These are phyloP conservation scores for Lasiosphaeria hispida DNA, from an alignment of 495 filamentous ascomycete genomes.

Conservation along the genomic window DNA sequence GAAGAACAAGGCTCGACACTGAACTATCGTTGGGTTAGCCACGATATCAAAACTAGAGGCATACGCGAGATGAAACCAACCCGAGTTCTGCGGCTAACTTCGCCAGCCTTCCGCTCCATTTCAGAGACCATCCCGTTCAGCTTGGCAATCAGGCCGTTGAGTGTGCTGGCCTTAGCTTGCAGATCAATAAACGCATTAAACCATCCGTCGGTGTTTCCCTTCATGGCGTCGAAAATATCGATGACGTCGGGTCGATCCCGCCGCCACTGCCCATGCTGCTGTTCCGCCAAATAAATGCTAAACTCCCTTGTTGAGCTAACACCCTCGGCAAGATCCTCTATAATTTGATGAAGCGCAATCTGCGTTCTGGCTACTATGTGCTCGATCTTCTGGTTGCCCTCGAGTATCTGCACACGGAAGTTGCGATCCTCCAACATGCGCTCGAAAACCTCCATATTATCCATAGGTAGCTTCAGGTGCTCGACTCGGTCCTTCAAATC, in stretches of 20 bases:
- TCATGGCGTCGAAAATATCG: conserved; percentile 76
- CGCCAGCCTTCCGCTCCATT: conserved; percentile 72
- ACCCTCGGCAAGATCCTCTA: conserved; percentile 76
- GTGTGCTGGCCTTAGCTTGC: conserved; percentile 58
- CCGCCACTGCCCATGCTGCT: conserved; percentile 58
- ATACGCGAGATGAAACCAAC: conserved; percentile 32
- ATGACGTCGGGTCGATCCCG: conserved; percentile 49
- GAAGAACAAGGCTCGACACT: conserved; percentile 24
- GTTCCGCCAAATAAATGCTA: conserved; percentile 66
- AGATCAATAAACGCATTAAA: conserved; percentile 68
- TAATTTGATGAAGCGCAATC: conserved; percentile 65
- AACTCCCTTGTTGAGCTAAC: conserved; percentile 74
- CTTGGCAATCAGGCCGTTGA: conserved; percentile 61
- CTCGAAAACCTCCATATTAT: conserved; percentile 82
- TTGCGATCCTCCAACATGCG: conserved; percentile 79
- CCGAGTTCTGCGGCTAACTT: conserved; percentile 64
- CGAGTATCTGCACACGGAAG: conserved; percentile 76
- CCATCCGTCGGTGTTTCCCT: conserved; percentile 85
- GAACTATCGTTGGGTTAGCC: conserved; percentile 18
- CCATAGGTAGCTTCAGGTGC: conserved; percentile 77
- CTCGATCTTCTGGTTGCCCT: conserved; percentile 88
- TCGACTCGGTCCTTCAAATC: conserved; percentile 73
- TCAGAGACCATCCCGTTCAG: conserved; percentile 68
- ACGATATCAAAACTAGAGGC: not conserved
- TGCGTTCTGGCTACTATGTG: conserved; percentile 79